These are phyloP conservation scores for Dactylellina sp. DNA, from an alignment of 2,329 filamentous ascomycete species.

Conservation along the genomic window DNA sequence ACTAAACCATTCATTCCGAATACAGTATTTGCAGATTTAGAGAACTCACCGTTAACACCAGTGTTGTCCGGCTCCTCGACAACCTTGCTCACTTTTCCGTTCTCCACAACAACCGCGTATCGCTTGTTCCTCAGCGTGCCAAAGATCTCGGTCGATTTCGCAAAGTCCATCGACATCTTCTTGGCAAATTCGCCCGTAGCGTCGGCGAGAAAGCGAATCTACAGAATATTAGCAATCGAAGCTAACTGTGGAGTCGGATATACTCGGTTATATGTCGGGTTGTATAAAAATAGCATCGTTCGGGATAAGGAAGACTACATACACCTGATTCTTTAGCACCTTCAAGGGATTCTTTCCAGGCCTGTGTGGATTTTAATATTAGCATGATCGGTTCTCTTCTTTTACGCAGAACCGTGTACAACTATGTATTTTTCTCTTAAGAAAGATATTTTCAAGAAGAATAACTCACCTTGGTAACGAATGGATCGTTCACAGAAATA, in stretches of 20 bases:
- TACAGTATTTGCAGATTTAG: neutral
- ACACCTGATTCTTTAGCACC: constrained; percentile 52
- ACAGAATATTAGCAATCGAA: neutral
- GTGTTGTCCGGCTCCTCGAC: constrained; percentile 60
- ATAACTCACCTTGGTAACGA: constrained; percentile 58
- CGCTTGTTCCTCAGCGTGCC: constrained; percentile 59
- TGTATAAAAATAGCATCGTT: too few species aligned
- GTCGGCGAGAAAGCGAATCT: constrained; percentile 60
- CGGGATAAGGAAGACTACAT: constrained; percentile 31
- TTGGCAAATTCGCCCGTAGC: constrained; percentile 58
- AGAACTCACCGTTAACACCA: constrained; percentile 58
- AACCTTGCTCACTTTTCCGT: constrained; percentile 59
- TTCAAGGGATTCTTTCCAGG: constrained; percentile 57
- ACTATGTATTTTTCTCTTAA: neutral
- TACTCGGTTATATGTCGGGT: neutral
- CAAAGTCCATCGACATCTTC: constrained; percentile 59
- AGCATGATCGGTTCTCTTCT: neutral
- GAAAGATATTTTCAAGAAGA: neutral
- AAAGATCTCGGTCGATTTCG: constrained; percentile 58
- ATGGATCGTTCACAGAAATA: constrained; percentile 60
- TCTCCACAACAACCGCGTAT: constrained; percentile 59
- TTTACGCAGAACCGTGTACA: too few species aligned
- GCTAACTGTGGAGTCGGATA: neutral
- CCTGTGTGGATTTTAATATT: constrained; percentile 29
- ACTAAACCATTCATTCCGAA: constrained; percentile 1